A percentile compares a stretch with the other conserved stretches of the same genome.
Evolutionary conservation across 1,284 basidiomycete genomes (phyloP).

Genomic region (Coriolopsis trogii): DNA sequence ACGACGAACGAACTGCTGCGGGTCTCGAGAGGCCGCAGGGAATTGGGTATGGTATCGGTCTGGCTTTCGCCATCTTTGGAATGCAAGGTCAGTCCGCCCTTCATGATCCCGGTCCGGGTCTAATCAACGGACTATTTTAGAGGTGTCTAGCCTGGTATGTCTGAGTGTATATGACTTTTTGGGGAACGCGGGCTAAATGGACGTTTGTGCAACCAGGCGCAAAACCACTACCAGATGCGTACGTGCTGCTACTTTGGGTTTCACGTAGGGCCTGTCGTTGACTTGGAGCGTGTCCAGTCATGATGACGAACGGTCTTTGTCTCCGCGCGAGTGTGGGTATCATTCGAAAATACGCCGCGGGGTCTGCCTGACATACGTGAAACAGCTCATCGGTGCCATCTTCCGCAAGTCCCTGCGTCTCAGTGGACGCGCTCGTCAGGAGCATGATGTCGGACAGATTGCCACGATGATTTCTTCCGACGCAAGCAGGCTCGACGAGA

Average conservation of each 20-base stretch:
- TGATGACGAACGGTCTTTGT: conserved; percentile 54
- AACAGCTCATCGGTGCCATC: conserved; percentile 64
- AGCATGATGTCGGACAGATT: conserved; percentile 67
- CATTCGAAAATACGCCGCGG: neutral
- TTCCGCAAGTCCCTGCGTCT: conserved; percentile 75
- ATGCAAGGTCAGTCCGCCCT: conserved; percentile 56
- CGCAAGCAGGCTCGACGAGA: conserved; percentile 52
- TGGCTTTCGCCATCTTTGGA: conserved; percentile 61
- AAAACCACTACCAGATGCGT: conserved; percentile 56
- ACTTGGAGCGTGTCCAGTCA: conserved; percentile 36
- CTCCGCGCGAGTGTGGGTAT: conserved; percentile 51
- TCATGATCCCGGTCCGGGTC: neutral
- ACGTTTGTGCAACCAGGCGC: conserved; percentile 37
- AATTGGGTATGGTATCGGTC: conserved; percentile 63
- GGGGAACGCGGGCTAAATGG: neutral
- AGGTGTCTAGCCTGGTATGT: conserved; percentile 53
- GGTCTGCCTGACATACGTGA: neutral
- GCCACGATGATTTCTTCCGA: conserved; percentile 75
- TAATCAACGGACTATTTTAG: conserved; percentile 30
- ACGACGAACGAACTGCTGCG: conserved; percentile 36
- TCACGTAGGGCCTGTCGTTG: too few relatives aligned
- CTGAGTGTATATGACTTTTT: neutral
- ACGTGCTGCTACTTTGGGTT: neutral
- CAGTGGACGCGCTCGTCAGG: conserved; percentile 61
- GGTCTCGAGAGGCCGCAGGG: conserved; percentile 44